Percentiles rank a stretch among this genome's conserved stretches.
These are phyloP conservation scores for Debaryomyces sp. DNA, from an alignment of 1,139 yeast genomes.

Conservation along the genomic window DNA sequence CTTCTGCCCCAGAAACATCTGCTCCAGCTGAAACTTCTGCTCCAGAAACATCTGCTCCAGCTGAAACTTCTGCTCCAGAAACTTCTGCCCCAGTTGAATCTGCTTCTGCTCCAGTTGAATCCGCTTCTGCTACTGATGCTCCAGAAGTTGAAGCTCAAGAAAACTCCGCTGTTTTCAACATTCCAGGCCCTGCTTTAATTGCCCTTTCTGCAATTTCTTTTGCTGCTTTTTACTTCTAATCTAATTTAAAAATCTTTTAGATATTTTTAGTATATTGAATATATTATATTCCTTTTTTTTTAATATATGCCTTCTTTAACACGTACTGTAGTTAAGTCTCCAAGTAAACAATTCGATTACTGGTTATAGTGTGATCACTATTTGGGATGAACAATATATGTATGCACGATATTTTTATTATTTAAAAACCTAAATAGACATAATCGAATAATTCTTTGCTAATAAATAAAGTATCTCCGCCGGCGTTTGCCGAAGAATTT, in stretches of 20 bases:
- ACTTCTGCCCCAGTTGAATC: not conserved
- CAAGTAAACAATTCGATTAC: not conserved
- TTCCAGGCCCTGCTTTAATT: not conserved
- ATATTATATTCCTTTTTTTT: not conserved
- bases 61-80: not conserved
- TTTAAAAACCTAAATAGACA: too few species aligned
- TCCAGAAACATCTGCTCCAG: not conserved
- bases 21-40: not conserved
- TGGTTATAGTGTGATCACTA: too few species aligned
- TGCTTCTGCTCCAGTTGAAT: not conserved
- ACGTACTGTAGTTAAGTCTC: not conserved
- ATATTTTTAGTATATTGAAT: not conserved
- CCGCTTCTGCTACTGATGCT: not conserved
- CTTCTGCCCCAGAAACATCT: constrained; percentile 2
- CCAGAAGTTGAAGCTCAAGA: not conserved
- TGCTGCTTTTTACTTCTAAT: not conserved
- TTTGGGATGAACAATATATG: too few species aligned
- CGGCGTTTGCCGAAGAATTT: too few species aligned
- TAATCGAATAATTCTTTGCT: not conserved
- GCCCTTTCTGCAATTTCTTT: not conserved
- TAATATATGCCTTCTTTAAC: too few species aligned
- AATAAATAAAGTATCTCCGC: too few species aligned
- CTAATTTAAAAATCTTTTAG: not conserved
- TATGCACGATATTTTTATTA: too few species aligned
- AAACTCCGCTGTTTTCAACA: not conserved